Conservation (phyloP, 1,284 basidiomycete genomes). For the Salmacisia buchloeana region DNA sequence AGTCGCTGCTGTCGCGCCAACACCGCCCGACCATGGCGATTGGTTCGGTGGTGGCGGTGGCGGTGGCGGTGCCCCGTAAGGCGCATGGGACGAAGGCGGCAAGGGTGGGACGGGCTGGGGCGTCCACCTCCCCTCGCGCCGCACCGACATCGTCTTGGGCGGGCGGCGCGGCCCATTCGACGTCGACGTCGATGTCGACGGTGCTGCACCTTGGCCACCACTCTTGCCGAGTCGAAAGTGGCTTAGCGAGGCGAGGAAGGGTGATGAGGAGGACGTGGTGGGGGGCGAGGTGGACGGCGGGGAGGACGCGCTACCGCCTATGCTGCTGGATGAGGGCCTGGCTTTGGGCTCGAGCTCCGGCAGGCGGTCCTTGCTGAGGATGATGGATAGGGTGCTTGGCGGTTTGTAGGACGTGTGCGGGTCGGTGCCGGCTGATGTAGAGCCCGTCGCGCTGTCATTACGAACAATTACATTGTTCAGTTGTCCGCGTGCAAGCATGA, state of each 20-base stretch:
- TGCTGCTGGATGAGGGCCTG: neutral
- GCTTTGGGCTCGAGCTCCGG: slow-evolving; percentile 8
- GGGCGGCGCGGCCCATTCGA: neutral
- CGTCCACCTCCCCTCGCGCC: neutral
- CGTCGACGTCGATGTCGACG: neutral
- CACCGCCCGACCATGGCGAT: neutral
- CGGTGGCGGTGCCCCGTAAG: too few species aligned
- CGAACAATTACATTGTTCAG: neutral
- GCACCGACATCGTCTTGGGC: slow-evolving; percentile 2
- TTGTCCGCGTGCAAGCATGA: too few species aligned
- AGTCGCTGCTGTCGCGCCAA: neutral
- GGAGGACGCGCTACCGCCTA: neutral
- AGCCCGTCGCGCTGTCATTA: neutral
- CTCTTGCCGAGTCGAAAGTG: too few species aligned
- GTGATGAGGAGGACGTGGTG: too few species aligned
- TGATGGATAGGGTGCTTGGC: slow-evolving; percentile 4
- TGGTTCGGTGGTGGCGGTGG: too few species aligned
- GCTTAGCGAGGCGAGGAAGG: too few species aligned
- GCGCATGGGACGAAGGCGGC: neutral
- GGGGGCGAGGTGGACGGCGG: neutral
- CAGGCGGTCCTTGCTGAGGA: slow-evolving; percentile 4
- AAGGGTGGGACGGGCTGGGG: neutral
- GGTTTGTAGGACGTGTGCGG: slow-evolving; percentile 1
- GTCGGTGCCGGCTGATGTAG: neutral
- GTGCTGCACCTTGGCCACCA: neutral